Evolutionary conservation across 2,329 filamentous ascomycete genomes (phyloP), one percentile per base, ranked within the genome.

Genomic region (Cladophialophora exuberans): DNA sequence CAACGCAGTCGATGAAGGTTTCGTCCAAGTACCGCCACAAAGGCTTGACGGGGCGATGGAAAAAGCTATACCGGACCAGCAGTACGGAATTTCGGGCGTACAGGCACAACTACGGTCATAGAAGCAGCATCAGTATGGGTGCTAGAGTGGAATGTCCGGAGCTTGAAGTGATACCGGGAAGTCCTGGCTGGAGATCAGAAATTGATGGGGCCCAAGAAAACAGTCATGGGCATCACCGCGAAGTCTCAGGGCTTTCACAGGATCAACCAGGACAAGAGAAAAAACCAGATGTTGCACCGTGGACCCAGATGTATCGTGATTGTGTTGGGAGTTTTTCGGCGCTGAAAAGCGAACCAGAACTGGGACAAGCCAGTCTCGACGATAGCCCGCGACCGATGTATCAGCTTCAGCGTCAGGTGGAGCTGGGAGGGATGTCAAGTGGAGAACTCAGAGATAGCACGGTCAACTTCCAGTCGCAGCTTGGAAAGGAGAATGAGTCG

Each of bases 91-190:
- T 61, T 11, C 57, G 46, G 36, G 52, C 55, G 10, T 59, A 57
- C 46, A 41, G 45, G 13, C 49, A 57, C 20, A 54, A 31, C n/a
- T 43, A 53, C 48, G 62, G 61, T 11, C 59, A 64, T 47, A 49
- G 62, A 18, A 61, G 61, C 52, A 62, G 55, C 39, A 56, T 64
- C 30, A 54, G 52, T 41, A 33, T 54, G 28, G 57, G 62, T 30
- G 59, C 38, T 4, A 52, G 44, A 18, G 55, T 57, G n/a, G 59
- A 59, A 35, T 61, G 57, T 53, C 62, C 62, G 3, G 61, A 65
- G 41, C 51, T 65, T 41, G 62, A 65, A 51, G 48, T 52, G 18
- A 50, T 64, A 18, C 39, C 57, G 4, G 61, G 59, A n/a, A 33
- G n/a, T 20, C 11, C 18, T 30, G 53, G 48, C 23, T 39, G 46